Evolutionary conservation across 202 grass and related monocot species (phyloP), one percentile per base, ranked within the genome.

Genomic region (Schoenoplectus tabernaemontani): DNA sequence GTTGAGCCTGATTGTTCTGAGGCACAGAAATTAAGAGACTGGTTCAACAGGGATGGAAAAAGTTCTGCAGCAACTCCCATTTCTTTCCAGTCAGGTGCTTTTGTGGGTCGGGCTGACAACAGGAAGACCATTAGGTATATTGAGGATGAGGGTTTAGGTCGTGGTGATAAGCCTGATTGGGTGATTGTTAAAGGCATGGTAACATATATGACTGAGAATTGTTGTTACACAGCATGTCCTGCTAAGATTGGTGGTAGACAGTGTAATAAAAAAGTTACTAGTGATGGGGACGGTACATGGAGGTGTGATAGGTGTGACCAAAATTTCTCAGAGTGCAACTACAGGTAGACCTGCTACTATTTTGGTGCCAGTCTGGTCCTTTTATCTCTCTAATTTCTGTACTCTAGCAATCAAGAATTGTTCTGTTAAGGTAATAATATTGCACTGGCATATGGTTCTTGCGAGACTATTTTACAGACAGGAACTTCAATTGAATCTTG

Each of bases 241-340:
- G 0, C 44, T 20, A 76, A 68, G 56, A 64, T 84, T 23, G 83
- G 81, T 8, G 86, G 82, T 48, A 91, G 42, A 13, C 70, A 26
- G 6, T 97, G 94, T 85, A 84, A 59, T 38, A 97, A 87, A 57
- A 97, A 97, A 85, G 94, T 89, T 4, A 93, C 50, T 76, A 88
- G 93, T 88, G 84, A 90, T 87, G 91, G 89, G 16, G 89, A 97
- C 68, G 91, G 91, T 7, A 85, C 50, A 9, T 97, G 94, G 94
- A 68, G 66, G 17, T 90, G 94, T 64, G 94, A 93, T 9, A 83
- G 44, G 73, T 97, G 94, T 0, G 80, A 90, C 19, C 26, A 87
- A 41, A 80, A 47, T 57, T 82, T 82, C 77, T 38, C 32, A 50
- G 79, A 86, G 4, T 92, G 89, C 34, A 87, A 92, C 64, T 92